phyloP scores from a whole-genome alignment of 2,329 filamentous ascomycete species.

The Fusarium citri region DNA sequence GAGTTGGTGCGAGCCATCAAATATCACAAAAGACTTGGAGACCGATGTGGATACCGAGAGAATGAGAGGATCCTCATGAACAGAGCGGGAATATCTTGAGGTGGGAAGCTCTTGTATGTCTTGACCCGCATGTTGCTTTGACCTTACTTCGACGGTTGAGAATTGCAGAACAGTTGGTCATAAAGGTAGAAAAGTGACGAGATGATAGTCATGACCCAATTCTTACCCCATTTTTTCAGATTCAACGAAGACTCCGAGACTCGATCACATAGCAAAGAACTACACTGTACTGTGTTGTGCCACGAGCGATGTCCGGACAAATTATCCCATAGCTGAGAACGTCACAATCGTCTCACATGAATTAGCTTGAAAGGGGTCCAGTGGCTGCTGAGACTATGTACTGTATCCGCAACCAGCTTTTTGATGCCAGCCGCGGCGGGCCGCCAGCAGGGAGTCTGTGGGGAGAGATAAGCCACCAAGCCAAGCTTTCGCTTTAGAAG shows the following conservation, averaged over 20 bases:
- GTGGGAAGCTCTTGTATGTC: slow-evolving; percentile 6
- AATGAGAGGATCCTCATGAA: background rate
- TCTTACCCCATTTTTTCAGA: background rate
- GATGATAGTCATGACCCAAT: background rate
- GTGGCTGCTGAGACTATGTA: slow-evolving; percentile 4
- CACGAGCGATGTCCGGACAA: slow-evolving; percentile 18
- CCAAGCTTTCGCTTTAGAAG: slow-evolving; percentile 30
- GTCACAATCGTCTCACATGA: slow-evolving; percentile 24
- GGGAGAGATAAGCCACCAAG: slow-evolving; percentile 35
- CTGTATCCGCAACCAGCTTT: slow-evolving; percentile 35
- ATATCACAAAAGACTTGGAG: background rate
- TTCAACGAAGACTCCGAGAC: slow-evolving; percentile 3
- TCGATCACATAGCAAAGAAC: slow-evolving; percentile 36
- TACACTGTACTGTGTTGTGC: slow-evolving; percentile 38
- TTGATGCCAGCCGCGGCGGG: slow-evolving; percentile 42
- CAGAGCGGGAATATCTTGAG: background rate
- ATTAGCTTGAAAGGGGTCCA: slow-evolving; percentile 14
- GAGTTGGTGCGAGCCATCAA: slow-evolving; percentile 2
- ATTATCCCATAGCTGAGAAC: slow-evolving; percentile 18
- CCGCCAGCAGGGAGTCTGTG: slow-evolving; percentile 42
- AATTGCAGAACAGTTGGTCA: background rate
- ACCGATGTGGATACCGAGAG: slow-evolving; percentile 4
- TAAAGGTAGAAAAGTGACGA: background rate
- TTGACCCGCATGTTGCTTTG: slow-evolving; percentile 3
- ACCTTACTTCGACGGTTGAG: background rate